Percentiles rank a stretch among this genome's conserved stretches.
These are phyloP conservation scores for Hordeum pubiflorum DNA, from an alignment of 202 grass and related monocot species.

Conservation along the genomic window DNA sequence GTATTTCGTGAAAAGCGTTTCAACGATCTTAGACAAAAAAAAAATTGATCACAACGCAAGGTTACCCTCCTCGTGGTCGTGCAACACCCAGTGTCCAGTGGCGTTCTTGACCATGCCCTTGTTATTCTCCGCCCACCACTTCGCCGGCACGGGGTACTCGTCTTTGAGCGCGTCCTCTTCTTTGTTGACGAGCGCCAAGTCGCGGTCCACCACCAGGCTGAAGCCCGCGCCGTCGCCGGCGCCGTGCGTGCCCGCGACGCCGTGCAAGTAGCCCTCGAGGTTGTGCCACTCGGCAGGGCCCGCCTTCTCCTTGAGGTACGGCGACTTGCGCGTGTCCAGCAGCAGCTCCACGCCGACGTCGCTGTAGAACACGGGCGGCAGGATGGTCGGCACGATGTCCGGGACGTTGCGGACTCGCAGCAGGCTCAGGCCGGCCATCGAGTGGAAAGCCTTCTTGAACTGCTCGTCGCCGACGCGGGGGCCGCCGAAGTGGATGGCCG, in stretches of 20 bases:
- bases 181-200: constrained; percentile 68
- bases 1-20: background rate
- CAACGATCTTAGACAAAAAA: background rate
- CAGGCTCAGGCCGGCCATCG: constrained; percentile 25
- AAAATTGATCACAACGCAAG: constrained; percentile 5
- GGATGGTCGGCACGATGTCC: constrained; percentile 55
- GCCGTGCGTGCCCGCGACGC: constrained; percentile 47
- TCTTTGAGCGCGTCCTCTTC: constrained; percentile 46
- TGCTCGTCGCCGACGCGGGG: constrained; percentile 55
- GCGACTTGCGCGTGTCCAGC: constrained; percentile 50
- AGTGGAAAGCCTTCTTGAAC: constrained; percentile 41
- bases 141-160: constrained; percentile 39
- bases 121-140: constrained; percentile 58
- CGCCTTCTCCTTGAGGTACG: constrained; percentile 38
- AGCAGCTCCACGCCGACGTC: constrained; percentile 55
- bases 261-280: constrained; percentile 62
- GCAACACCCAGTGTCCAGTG: constrained; percentile 40
- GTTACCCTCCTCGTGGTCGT: constrained; percentile 59
- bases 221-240: constrained; percentile 22
- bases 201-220: constrained; percentile 38
- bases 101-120: constrained; percentile 52
- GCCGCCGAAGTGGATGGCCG: constrained; percentile 44
- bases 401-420: constrained; percentile 46
- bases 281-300: constrained; percentile 48
- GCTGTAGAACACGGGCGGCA: constrained; percentile 34